Evolutionary conservation across 805 yeast species (phyloP), one percentile per base, ranked within the genome.

Genomic region (Sugiyamaella boreocaroliniensis): DNA sequence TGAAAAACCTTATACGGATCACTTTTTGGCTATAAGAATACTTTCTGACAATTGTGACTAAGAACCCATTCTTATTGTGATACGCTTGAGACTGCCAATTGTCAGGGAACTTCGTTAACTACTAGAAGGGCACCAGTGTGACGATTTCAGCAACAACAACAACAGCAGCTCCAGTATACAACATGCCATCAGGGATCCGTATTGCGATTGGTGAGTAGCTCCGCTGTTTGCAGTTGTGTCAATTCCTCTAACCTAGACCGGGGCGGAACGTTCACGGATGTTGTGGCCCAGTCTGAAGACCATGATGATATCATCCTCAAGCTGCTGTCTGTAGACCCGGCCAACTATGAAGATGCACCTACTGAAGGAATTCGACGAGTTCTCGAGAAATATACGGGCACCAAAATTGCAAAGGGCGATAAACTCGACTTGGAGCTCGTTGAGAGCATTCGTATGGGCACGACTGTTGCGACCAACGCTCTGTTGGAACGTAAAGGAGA

Each of bases 381-480:
- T 0, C 68, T 90, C 54, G 95, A 86, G 64, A 69, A 70, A 19
- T 79, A 80, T 55, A 77, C 80, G 0, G 77, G 78, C 1, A 67
- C 64, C 6, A 47, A 64, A 9, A 85, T 86, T 48, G 83, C 89
- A 2, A 74, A 86, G 48, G 79, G 79, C 8, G 67, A 67, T 40
- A 81, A 79, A 2, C 68, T 89, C 54, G 88, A 84, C 2, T 51
- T 70, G 22, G 48, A 56, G 5, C 68, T 70, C 2, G 85, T 89
- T 40, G 81, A 80, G 50, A 78, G 83, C 43, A 80, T 89, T 47
- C 74, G 96, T 52, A 83, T 90, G 86, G 97, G 97, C 2, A 89
- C 97, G 3, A 90, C 97, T 0, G 93, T 89, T 10, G 98, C 99
- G 1, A 92, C 98, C 7, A 92, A 92, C 70, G 97, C 98, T 1